Conservation (phyloP, 352 stramenopile genomes). For the Phytophthora chlamydospora region DNA sequence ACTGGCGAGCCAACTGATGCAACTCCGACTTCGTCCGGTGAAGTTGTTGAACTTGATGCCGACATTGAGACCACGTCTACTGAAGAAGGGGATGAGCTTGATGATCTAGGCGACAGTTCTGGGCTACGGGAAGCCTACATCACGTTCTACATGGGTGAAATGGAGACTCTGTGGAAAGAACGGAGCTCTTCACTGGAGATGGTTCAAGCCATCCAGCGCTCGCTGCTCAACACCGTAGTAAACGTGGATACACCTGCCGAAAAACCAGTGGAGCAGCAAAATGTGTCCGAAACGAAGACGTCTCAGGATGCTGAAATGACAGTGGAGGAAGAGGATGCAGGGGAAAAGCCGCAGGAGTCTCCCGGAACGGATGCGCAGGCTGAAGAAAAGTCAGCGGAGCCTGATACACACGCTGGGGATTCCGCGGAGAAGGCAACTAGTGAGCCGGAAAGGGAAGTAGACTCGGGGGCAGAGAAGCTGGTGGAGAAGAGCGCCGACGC, state of each 20-base stretch:
- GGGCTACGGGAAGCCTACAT: constrained; percentile 71
- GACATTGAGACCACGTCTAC: constrained; percentile 7
- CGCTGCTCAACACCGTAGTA: constrained; percentile 41
- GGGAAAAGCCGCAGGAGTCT: constrained; percentile 6
- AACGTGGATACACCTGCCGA: constrained; percentile 4
- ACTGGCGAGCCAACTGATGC: constrained; percentile 13
- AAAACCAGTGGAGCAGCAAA: constrained; percentile 11
- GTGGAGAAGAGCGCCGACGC: background rate
- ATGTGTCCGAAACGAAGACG: background rate
- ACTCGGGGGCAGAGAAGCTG: background rate
- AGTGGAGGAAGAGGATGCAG: constrained; percentile 15
- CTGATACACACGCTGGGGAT: background rate
- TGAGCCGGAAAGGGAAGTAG: constrained; percentile 1
- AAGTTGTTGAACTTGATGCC: constrained; percentile 31
- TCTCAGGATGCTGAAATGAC: constrained; percentile 38
- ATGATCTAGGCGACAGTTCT: constrained; percentile 52
- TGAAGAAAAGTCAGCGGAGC: constrained; percentile 8
- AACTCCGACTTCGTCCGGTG: background rate
- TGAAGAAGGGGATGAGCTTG: constrained; percentile 24
- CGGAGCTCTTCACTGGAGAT: constrained; percentile 77
- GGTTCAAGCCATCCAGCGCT: constrained; percentile 74
- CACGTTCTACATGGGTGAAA: constrained; percentile 82
- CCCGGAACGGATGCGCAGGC: constrained; percentile 11
- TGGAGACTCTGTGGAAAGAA: constrained; percentile 85
- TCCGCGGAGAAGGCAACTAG: constrained; percentile 5